A percentile compares a stretch with the other conserved stretches of the same genome.
phyloP scores from a whole-genome alignment of 768 basidiomycete genomes.

The Phanerodontia chrysosporium region DNA sequence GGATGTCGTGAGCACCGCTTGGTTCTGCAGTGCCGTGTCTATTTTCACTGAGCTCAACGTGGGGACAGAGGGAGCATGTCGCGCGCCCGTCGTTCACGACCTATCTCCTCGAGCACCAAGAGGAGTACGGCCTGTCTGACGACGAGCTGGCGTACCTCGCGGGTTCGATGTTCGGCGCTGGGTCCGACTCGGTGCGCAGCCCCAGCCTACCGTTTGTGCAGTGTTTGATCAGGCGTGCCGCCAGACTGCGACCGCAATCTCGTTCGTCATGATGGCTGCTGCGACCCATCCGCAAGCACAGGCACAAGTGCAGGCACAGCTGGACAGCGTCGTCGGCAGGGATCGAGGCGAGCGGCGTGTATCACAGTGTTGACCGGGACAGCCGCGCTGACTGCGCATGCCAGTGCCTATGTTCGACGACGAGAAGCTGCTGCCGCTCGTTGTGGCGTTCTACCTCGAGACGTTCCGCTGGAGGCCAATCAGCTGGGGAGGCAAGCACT shows the following conservation, averaged over 20 bases:
- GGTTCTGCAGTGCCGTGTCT: not conserved
- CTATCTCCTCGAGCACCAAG: conserved; percentile 34
- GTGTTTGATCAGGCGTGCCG: no score
- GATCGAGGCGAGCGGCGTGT: conserved; percentile 26
- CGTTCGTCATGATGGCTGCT: conserved; percentile 33
- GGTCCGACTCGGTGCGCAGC: conserved; percentile 34
- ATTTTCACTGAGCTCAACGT: not conserved
- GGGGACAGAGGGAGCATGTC: conserved; percentile 20
- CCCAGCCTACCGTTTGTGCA: no score
- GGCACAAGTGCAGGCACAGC: conserved; percentile 30
- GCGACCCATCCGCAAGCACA: conserved; percentile 32
- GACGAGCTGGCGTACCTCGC: conserved; percentile 36
- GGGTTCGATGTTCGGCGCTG: conserved; percentile 41
- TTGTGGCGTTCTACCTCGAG: conserved; percentile 39
- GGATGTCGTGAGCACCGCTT: conserved; percentile 24
- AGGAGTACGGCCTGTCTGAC: conserved; percentile 27
- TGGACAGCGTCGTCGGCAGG: conserved; percentile 33
- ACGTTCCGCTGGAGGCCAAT: conserved; percentile 34
- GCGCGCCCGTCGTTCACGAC: conserved; percentile 31
- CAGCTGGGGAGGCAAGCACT: conserved; percentile 1
- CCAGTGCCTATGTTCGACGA: conserved; percentile 41
- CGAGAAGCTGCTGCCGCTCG: conserved; percentile 29
- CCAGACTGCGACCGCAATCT: conserved; percentile 28
- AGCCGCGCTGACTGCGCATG: not conserved
- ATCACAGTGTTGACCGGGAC: not conserved